Evolutionary conservation across 2,329 filamentous ascomycete species (phyloP).

Genomic region (Cordyceps fumosorosea): DNA sequence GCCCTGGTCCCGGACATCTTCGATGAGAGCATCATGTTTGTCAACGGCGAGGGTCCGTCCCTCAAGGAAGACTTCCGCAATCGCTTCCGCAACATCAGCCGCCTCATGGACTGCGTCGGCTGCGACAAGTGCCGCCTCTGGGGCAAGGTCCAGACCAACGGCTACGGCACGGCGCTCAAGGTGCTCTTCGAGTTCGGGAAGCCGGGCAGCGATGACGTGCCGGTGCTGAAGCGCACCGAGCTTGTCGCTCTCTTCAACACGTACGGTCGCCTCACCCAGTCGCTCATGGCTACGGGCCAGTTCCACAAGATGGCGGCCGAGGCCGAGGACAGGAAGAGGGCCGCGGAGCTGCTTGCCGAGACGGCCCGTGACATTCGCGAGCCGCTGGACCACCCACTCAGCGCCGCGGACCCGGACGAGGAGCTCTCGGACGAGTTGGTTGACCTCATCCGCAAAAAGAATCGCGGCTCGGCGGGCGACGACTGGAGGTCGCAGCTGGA

Average conservation of each 20-base stretch:
- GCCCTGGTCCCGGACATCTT: conserved; percentile 74
- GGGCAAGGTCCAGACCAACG: conserved; percentile 93
- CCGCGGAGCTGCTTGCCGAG: conserved; percentile 21
- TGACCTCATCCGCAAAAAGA: conserved; percentile 5
- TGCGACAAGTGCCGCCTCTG: conserved; percentile 98
- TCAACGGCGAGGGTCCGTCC: conserved; percentile 63
- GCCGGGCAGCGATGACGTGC: conserved; percentile 44
- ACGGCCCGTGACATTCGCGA: conserved; percentile 20
- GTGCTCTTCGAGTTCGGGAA: conserved; percentile 90
- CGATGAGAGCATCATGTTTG: conserved; percentile 94
- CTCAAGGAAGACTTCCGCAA: conserved; percentile 97
- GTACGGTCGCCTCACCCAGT: conserved; percentile 77
- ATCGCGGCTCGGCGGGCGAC: background rate
- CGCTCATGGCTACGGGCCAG: conserved; percentile 64
- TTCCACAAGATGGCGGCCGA: conserved; percentile 54
- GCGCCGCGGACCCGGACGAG: conserved; percentile 20
- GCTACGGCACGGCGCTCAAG: conserved; percentile 91
- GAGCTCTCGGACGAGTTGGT: conserved; percentile 20
- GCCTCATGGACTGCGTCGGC: conserved; percentile 96
- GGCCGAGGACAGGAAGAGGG: conserved; percentile 24
- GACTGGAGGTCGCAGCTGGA: background rate
- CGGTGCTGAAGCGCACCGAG: conserved; percentile 77
- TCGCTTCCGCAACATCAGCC: conserved; percentile 92
- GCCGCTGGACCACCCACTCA: conserved; percentile 17
- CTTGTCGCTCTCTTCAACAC: conserved; percentile 94